Evolutionary conservation across 768 basidiomycete species (phyloP).

Genomic region (Rhodosporidiobolus sp.): DNA sequence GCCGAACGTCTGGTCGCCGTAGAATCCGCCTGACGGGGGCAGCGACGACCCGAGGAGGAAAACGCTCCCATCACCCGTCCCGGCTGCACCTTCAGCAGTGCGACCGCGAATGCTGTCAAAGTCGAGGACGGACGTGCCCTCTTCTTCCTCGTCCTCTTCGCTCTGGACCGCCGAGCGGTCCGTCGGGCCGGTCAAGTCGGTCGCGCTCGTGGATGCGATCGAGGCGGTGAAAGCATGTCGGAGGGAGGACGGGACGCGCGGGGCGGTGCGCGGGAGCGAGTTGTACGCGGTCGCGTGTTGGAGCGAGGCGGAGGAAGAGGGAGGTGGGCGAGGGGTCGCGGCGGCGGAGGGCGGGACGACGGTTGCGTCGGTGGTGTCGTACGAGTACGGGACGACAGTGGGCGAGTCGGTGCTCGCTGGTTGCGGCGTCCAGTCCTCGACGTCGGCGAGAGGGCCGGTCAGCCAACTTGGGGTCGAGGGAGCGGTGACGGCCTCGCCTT

Average conservation of each 20-base stretch:
- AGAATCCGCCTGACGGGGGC: neutral
- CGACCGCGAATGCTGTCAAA: neutral
- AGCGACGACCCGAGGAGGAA: neutral
- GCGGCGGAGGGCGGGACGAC: too few relatives aligned
- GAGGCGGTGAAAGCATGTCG: constrained; percentile 34
- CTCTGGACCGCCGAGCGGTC: neutral
- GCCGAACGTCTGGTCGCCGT: neutral
- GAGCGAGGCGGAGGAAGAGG: neutral
- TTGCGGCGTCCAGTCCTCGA: neutral
- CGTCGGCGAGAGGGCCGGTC: constrained; percentile 8
- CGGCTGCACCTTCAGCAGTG: neutral
- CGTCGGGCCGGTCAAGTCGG: neutral
- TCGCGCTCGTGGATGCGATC: neutral
- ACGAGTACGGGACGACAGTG: neutral
- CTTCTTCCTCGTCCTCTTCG: neutral
- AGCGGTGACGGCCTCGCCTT: neutral
- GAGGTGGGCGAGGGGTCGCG: neutral
- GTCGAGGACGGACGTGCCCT: neutral
- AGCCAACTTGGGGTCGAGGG: constrained; percentile 1
- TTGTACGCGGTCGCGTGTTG: neutral
- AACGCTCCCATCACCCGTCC: neutral
- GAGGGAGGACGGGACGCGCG: constrained; percentile 42
- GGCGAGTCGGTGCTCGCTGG: too few relatives aligned
- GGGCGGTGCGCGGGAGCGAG: constrained; percentile 10
- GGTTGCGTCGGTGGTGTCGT: too few relatives aligned